These are phyloP conservation scores for Iris pallida DNA, from an alignment of 116 monocot genomes.

Conservation along the genomic window DNA sequence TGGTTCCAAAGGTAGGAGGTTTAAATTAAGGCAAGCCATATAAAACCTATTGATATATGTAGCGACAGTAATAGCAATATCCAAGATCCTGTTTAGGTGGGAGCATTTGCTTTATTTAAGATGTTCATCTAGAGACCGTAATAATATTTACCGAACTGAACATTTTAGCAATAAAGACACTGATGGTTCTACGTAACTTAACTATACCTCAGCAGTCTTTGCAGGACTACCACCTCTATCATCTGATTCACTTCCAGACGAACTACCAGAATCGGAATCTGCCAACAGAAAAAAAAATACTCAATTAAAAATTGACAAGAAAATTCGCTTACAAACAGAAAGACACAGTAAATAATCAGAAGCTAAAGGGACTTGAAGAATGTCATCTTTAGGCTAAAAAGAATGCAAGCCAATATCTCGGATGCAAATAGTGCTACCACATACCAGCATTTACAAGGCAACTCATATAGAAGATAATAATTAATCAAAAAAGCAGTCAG, in stretches of 20 bases:
- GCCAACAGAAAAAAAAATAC: conserved; percentile 3
- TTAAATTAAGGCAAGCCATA: too few species aligned
- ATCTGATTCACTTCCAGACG: conserved; percentile 40
- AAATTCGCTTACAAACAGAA: neutral
- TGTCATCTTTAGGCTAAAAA: too few species aligned
- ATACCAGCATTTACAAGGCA: too few species aligned
- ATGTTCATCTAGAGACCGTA: neutral
- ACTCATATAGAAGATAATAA: too few species aligned
- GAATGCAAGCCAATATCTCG: too few species aligned
- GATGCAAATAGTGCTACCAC: too few species aligned
- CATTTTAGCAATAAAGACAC: neutral
- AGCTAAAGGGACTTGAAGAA: too few species aligned
- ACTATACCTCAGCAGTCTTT: conserved; percentile 29
- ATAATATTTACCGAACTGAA: neutral
- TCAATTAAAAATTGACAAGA: neutral
- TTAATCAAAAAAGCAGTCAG: too few species aligned
- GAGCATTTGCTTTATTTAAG: neutral
- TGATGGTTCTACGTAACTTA: neutral
- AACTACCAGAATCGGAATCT: conserved; percentile 57
- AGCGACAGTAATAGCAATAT: neutral
- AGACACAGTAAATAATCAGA: neutral
- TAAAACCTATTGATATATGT: neutral
- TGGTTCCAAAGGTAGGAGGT: too few species aligned
- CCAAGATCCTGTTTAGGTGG: neutral
- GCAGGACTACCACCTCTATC: conserved; percentile 21